Evolutionary conservation across 345 rosid genomes (phyloP).

Genomic region (Eucalyptus pumila): DNA sequence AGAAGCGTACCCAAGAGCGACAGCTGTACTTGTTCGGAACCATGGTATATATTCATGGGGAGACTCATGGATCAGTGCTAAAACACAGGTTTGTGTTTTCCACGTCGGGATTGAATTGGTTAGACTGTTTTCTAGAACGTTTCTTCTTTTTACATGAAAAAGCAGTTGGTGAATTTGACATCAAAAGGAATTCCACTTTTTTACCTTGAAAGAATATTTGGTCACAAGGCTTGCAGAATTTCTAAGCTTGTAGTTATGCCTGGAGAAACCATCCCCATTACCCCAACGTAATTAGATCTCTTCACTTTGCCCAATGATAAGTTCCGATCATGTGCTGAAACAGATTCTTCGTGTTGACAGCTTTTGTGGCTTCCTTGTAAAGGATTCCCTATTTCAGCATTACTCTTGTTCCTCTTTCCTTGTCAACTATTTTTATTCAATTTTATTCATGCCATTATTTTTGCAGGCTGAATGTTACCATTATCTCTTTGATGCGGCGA

Average conservation of each 20-base stretch:
- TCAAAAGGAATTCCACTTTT: neutral
- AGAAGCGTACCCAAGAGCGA: slow-evolving; percentile 82
- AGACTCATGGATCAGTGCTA: slow-evolving; percentile 95
- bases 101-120: neutral
- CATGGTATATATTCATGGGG: slow-evolving; percentile 96
- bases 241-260: neutral
- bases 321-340: neutral
- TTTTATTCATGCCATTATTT: neutral
- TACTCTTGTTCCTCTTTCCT: neutral
- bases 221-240: neutral
- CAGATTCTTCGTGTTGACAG: neutral
- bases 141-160: neutral
- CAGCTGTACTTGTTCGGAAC: slow-evolving; percentile 94
- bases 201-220: neutral
- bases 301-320: neutral
- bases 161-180: neutral
- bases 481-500: slow-evolving; percentile 87
- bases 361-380: neutral
- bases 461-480: slow-evolving; percentile 91
- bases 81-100: slow-evolving; percentile 73
- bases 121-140: neutral
- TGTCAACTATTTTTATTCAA: neutral
- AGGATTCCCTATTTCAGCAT: neutral
- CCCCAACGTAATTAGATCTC: neutral
- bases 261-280: neutral